Evolutionary conservation across 164 flowering plant species (phyloP), one percentile per base, ranked within the genome.

Genomic region (Liriodendron chinense): DNA sequence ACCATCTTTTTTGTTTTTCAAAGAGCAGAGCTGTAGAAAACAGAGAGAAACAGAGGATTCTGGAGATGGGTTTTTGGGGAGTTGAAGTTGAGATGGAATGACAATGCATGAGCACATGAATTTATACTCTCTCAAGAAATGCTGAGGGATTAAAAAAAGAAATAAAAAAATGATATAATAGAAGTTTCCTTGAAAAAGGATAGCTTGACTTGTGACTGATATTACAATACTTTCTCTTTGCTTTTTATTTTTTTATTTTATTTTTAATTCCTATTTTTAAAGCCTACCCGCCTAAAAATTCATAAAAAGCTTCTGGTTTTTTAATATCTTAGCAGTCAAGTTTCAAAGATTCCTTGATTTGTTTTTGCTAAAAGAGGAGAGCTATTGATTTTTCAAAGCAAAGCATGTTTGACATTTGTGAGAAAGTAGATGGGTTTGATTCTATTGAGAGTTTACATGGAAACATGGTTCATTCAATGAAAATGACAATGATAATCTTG

Each of bases 1-100:
- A 90, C 97, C 97, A 93, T 93, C 79, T 75, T 72, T 80, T 28
- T 23, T 26, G 9, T 3, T 26, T 26, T 4, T 63, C n/a, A 24
- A 66, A 66, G 69, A 66, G 9, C 69, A 66, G 48, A 66, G 24
- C 10, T n/a, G 24, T 25, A 66, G 26, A 47, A 47, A 22, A 47
- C 53, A 69, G 71, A 69, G 71, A 69, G 47, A 0, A 69, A 12
- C 71, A 69, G 71, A 47, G 57, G 26, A 47, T 47, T 47, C n/a
- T 34, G 21, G 56, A 69, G 56, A 69, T 47, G 71, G 57, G 71
- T 47, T 9, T 53, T 18, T 47, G 23, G 53, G 47, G 57, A 8
- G 53, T 69, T 47, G 20, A 69, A 47, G 43, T 24, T 12, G 69
- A 12, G 14, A 28, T 8, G 9, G 69, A 28, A 22, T 25, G 69